Evolutionary conservation across 2,329 filamentous ascomycete genomes (phyloP).

Genomic region (Pyrenochaeta sp.): DNA sequence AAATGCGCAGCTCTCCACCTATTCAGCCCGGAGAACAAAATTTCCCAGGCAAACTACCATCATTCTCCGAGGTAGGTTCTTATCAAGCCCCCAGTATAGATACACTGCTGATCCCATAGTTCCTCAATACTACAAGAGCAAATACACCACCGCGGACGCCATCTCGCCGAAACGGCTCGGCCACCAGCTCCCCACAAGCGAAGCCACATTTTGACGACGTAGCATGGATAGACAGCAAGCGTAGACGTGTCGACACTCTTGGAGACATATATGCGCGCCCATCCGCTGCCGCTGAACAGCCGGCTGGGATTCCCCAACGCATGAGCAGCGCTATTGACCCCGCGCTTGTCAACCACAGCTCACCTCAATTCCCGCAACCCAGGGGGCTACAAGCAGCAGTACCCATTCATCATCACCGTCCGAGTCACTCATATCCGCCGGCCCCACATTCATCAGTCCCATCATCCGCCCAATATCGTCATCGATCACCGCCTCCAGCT

Average conservation of each 20-base stretch:
- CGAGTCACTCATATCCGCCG: slow-evolving; percentile 38
- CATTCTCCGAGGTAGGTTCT: slow-evolving; percentile 39
- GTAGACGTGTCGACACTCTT: slow-evolving; percentile 38
- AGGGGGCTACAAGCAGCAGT: slow-evolving; percentile 8
- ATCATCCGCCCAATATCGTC: slow-evolving; percentile 29
- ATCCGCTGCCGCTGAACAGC: slow-evolving; percentile 23
- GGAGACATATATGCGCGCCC: slow-evolving; percentile 32
- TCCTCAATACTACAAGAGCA: slow-evolving; percentile 38
- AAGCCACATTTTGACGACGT: slow-evolving; percentile 41
- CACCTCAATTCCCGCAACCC: slow-evolving; percentile 16
- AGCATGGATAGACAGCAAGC: slow-evolving; percentile 36
- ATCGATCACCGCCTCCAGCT: slow-evolving; percentile 36
- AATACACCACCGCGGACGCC: slow-evolving; percentile 47
- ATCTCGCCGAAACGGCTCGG: slow-evolving; percentile 34
- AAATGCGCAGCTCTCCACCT: slow-evolving; percentile 43
- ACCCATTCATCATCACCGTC: slow-evolving; percentile 37
- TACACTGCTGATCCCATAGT: slow-evolving; percentile 25
- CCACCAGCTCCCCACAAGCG: slow-evolving; percentile 38
- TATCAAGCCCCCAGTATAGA: too few relatives aligned
- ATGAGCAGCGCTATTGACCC: slow-evolving; percentile 34
- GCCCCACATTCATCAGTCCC: slow-evolving; percentile 13
- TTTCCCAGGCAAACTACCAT: slow-evolving; percentile 36
- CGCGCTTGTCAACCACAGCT: slow-evolving; percentile 24
- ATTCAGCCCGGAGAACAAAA: slow-evolving; percentile 44
- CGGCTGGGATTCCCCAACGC: slow-evolving; percentile 24